These are phyloP conservation scores for Backusella morwellensis DNA, from an alignment of 192 early-diverging fungal species.

Conservation along the genomic window DNA sequence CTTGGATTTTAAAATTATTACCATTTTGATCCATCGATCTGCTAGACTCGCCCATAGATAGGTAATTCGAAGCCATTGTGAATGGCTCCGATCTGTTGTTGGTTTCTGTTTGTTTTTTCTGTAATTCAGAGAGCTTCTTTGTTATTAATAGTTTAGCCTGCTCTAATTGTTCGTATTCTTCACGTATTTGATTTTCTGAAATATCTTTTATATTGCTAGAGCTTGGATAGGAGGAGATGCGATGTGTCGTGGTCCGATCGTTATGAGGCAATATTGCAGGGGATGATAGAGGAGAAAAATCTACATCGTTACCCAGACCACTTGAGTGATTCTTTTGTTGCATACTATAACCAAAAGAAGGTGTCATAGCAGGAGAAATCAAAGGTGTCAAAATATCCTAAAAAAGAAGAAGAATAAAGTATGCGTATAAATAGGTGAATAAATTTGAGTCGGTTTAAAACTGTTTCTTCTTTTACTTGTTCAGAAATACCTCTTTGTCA, in stretches of 20 bases:
- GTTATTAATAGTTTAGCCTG: constrained; percentile 27
- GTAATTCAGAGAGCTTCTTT: constrained; percentile 24
- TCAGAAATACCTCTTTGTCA: constrained; percentile 22
- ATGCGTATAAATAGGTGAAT: not conserved
- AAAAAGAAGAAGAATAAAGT: not conserved
- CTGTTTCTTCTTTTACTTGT: not conserved
- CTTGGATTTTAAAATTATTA: not conserved
- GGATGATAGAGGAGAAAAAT: constrained; percentile 64
- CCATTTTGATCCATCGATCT: not conserved
- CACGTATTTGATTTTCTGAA: constrained; percentile 25
- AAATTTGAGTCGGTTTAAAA: not conserved
- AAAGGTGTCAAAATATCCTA: constrained; percentile 55
- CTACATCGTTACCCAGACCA: constrained; percentile 27
- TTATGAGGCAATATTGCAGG: constrained; percentile 54
- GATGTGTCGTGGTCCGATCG: constrained; percentile 5
- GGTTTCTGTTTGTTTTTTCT: constrained; percentile 7
- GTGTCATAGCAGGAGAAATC: constrained; percentile 70
- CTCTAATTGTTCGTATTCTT: constrained; percentile 34
- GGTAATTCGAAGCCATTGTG: not conserved
- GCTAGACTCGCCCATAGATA: not conserved
- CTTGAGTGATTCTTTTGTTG: constrained; percentile 14
- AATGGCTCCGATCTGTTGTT: not conserved
- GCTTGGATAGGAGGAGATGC: not conserved
- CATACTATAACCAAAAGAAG: constrained; percentile 50
- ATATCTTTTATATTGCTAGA: constrained; percentile 7